Conservation (phyloP, 1,139 yeast species). For the Sugiyamaella castrensis region DNA sequence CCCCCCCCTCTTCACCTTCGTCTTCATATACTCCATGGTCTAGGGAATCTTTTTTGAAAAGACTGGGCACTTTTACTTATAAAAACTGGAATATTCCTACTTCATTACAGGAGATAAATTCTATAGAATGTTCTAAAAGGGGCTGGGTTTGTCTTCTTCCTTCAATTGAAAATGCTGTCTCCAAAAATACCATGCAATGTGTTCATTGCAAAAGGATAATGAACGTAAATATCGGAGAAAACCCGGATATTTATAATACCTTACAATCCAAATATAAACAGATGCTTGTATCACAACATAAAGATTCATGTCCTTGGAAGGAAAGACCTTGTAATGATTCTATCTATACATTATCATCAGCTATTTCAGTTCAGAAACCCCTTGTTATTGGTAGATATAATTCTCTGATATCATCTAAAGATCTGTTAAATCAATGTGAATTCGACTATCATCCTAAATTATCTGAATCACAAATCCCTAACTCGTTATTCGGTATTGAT, state of each 20-base stretch:
- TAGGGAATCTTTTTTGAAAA: slow-evolving; percentile 20
- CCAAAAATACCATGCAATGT: slow-evolving; percentile 23
- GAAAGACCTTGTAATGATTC: slow-evolving; percentile 16
- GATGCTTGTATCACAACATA: slow-evolving; percentile 18
- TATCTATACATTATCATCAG: slow-evolving; percentile 16
- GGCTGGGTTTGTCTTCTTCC: slow-evolving; percentile 22
- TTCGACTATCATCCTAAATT: slow-evolving; percentile 6
- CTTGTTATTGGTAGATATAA: slow-evolving; percentile 10
- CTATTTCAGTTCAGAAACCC: slow-evolving; percentile 14
- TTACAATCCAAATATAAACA: slow-evolving; percentile 14
- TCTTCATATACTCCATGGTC: slow-evolving; percentile 26
- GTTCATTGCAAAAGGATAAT: slow-evolving; percentile 18
- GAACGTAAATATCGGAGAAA: slow-evolving; percentile 20
- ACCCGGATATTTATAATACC: slow-evolving; percentile 13
- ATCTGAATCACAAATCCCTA: not conserved
- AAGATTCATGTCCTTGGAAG: slow-evolving; percentile 22
- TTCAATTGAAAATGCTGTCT: slow-evolving; percentile 4
- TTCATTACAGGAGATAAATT: slow-evolving; percentile 12
- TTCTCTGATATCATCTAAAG: slow-evolving; percentile 4
- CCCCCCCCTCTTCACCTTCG: not conserved
- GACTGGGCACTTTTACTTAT: slow-evolving; percentile 22
- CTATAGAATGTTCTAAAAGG: slow-evolving; percentile 22
- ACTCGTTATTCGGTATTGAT: slow-evolving; percentile 5
- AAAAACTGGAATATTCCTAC: slow-evolving; percentile 24
- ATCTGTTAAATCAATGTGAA: not conserved